These are phyloP conservation scores for Anastatica hierochuntica DNA, from an alignment of 345 rosid species.

Conservation along the genomic window DNA sequence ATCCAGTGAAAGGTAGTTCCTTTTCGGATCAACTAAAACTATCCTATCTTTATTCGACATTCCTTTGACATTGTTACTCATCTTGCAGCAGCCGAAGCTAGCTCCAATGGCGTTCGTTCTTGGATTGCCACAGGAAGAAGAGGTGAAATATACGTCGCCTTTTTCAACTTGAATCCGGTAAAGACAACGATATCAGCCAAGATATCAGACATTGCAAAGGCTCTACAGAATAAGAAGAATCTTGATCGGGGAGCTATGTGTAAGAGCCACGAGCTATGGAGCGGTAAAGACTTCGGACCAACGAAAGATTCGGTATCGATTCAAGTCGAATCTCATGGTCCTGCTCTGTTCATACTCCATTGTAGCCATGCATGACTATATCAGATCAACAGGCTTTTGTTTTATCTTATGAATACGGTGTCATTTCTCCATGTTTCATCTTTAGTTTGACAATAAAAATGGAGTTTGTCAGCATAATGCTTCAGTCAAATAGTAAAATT, in stretches of 20 bases:
- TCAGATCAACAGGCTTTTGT: background rate
- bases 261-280: constrained; percentile 55
- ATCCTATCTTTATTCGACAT: background rate
- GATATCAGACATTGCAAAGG: constrained; percentile 47
- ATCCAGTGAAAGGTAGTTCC: constrained; percentile 54
- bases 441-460: background rate
- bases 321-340: constrained; percentile 41
- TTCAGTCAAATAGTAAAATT: too few species aligned
- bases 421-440: background rate
- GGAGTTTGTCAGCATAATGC: too few species aligned
- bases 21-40: too few species aligned
- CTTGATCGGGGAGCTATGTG: constrained; percentile 36
- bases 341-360: constrained; percentile 48
- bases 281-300: constrained; percentile 28
- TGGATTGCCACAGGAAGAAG: constrained; percentile 83
- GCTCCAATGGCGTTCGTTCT: constrained; percentile 47
- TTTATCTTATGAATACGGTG: background rate
- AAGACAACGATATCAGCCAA: constrained; percentile 44
- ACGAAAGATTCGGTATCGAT: constrained; percentile 27
- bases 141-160: constrained; percentile 50
- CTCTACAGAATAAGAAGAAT: constrained; percentile 28
- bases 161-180: constrained; percentile 46
- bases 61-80: background rate
- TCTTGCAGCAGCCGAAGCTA: constrained; percentile 15
- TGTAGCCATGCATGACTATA: constrained; percentile 30